A percentile compares a stretch with the other conserved stretches of the same genome.
phyloP scores from a whole-genome alignment of 176 grass and related monocot species.

The Avena sativa region DNA sequence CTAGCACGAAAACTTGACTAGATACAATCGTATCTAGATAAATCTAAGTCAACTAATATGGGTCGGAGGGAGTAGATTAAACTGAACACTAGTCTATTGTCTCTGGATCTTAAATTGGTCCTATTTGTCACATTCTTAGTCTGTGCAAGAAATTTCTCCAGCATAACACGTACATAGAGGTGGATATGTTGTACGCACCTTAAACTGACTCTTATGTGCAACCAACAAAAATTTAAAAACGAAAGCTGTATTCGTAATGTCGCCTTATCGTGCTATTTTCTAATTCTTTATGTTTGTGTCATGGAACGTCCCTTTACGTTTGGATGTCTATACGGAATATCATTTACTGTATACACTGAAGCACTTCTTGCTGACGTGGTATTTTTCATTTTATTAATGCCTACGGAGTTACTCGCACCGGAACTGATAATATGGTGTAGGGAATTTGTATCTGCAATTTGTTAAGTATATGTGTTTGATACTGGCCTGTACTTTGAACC shows the following conservation, averaged over 20 bases:
- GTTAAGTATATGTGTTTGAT: background rate
- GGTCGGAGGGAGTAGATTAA: background rate
- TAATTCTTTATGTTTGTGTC: background rate
- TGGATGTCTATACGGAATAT: background rate
- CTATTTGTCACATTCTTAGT: slow-evolving; percentile 4
- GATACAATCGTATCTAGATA: too few relatives aligned
- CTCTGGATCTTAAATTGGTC: background rate
- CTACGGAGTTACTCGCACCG: background rate
- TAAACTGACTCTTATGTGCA: slow-evolving; percentile 2
- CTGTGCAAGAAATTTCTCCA: background rate
- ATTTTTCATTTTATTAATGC: background rate
- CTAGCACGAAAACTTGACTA: too few relatives aligned
- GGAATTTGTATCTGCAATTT: background rate
- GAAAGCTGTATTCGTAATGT: background rate
- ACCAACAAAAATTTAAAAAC: background rate
- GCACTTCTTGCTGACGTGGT: background rate
- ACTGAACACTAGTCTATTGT: background rate
- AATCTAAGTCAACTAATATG: too few relatives aligned
- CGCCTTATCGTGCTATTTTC: background rate
- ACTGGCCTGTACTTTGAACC: background rate
- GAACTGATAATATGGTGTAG: background rate
- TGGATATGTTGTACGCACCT: background rate
- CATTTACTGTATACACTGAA: background rate
- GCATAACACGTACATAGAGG: background rate
- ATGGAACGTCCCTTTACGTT: background rate